These are phyloP conservation scores for Ophiostoma piceae DNA, from an alignment of 2,329 filamentous ascomycete species.

Conservation along the genomic window DNA sequence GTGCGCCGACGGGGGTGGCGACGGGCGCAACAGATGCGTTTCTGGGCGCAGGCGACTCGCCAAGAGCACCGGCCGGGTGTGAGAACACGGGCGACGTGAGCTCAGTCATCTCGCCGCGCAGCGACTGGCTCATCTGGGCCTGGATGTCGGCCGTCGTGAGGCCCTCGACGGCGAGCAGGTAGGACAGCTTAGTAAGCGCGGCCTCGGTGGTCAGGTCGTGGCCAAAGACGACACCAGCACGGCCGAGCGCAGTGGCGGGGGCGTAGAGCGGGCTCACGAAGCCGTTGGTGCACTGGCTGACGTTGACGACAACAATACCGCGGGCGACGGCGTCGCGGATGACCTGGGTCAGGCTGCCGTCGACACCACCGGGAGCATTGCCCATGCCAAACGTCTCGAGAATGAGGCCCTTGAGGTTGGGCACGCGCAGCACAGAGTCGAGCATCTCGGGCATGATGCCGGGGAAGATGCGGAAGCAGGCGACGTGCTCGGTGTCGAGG, in stretches of 20 bases:
- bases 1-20: not conserved
- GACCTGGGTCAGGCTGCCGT: slow-evolving; percentile 72
- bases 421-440: slow-evolving; percentile 70
- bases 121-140: slow-evolving; percentile 64
- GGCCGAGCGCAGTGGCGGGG: slow-evolving; percentile 68
- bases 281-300: slow-evolving; percentile 79
- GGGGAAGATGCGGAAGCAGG: slow-evolving; percentile 83
- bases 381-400: slow-evolving; percentile 92
- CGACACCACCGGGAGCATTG: slow-evolving; percentile 77
- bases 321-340: slow-evolving; percentile 71
- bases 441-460: slow-evolving; percentile 93
- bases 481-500: slow-evolving; percentile 81
- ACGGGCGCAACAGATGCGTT: not conserved
- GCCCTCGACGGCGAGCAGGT: slow-evolving; percentile 65
- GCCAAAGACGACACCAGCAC: slow-evolving; percentile 82
- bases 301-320: slow-evolving; percentile 81
- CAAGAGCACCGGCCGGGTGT: slow-evolving; percentile 55
- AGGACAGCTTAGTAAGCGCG: slow-evolving; percentile 84
- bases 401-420: slow-evolving; percentile 74
- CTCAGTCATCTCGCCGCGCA: slow-evolving; percentile 83
- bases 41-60: slow-evolving; percentile 33
- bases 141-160: slow-evolving; percentile 62
- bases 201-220: slow-evolving; percentile 86
- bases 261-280: slow-evolving; percentile 76
- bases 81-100: slow-evolving; percentile 66